phyloP scores from a whole-genome alignment of 148 eudicot species.

The Camellia sinensis region DNA sequence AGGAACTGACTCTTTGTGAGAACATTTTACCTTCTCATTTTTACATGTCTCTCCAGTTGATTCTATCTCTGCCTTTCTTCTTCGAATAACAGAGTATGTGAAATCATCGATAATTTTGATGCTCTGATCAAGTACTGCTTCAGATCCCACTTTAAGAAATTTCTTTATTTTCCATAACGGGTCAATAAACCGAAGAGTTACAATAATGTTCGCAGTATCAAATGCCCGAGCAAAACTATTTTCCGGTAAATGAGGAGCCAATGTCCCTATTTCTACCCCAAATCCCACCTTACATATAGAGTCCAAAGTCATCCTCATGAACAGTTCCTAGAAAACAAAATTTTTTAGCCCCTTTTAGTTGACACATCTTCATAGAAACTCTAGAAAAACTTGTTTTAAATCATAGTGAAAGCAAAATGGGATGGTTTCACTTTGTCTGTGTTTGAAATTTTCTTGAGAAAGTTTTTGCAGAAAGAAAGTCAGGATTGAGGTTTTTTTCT shows the following conservation, averaged over 20 bases:
- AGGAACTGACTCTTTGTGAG: not conserved
- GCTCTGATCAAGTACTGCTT: conserved; percentile 73
- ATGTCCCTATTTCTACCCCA: conserved; percentile 91
- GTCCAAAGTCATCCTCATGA: conserved; percentile 96
- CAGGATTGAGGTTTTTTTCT: not conserved
- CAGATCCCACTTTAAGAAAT: conserved; percentile 74
- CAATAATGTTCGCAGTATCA: conserved; percentile 80
- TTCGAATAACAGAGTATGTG: conserved; percentile 80
- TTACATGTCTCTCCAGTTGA: conserved; percentile 38
- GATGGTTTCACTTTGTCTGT: not conserved
- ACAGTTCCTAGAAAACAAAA: conserved; percentile 47
- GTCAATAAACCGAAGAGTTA: conserved; percentile 84
- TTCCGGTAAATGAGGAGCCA: conserved; percentile 68
- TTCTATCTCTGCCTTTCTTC: conserved; percentile 67
- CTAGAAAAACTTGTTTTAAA: not conserved
- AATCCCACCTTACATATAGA: conserved; percentile 98
- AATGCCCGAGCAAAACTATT: conserved; percentile 76
- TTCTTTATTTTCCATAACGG: conserved; percentile 89
- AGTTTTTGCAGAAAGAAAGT: not conserved
- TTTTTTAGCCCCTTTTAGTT: too few species aligned
- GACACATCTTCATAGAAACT: too few species aligned
- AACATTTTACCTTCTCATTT: conserved; percentile 44
- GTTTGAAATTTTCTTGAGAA: not conserved
- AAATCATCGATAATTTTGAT: conserved; percentile 73
- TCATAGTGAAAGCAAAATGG: not conserved